A percentile compares a stretch with the other conserved stretches of the same genome.
Conservation (phyloP, 2,329 filamentous ascomycete genomes). For the Coniochaeta ligniaria region DNA sequence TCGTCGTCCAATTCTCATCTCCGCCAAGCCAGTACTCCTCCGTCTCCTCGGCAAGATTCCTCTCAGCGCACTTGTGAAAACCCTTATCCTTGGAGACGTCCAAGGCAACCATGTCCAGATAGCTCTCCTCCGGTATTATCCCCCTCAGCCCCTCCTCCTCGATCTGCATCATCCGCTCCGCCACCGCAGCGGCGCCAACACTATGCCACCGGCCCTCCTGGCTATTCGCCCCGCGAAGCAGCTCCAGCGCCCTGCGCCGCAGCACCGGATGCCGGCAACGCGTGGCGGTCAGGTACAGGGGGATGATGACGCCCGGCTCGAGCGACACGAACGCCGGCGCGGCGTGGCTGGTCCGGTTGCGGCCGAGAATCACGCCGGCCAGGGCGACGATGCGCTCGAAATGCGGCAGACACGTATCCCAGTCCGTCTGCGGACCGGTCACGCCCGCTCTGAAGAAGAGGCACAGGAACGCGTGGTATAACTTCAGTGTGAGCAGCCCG, state of each 20-base stretch:
- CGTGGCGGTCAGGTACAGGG: conserved; percentile 17
- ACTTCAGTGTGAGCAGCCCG: conserved; percentile 7
- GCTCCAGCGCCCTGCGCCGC: conserved; percentile 15
- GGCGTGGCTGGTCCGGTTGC: background rate
- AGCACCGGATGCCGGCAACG: conserved; percentile 23
- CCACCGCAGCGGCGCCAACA: conserved; percentile 18
- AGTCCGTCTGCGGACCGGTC: conserved; percentile 18
- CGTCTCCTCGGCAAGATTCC: background rate
- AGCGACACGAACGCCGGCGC: conserved; percentile 16
- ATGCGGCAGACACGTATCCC: conserved; percentile 18
- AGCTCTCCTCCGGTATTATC: conserved; percentile 1
- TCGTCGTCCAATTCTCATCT: background rate
- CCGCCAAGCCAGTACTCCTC: conserved; percentile 1
- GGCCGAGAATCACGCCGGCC: conserved; percentile 5
- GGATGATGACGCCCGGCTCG: conserved; percentile 23
- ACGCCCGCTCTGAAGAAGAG: conserved; percentile 10
- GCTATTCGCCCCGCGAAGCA: conserved; percentile 17
- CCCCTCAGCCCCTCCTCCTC: conserved; percentile 10
- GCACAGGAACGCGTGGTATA: conserved; percentile 21
- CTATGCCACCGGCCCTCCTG: conserved; percentile 26
- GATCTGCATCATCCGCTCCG: conserved; percentile 9
- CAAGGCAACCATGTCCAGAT: background rate
- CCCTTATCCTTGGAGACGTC: background rate
- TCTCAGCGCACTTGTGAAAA: background rate
- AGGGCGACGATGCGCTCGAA: conserved; percentile 20